A percentile compares a stretch with the other conserved stretches of the same genome.
Evolutionary conservation across 805 yeast species (phyloP).

Genomic region (Candida xyloterini): DNA sequence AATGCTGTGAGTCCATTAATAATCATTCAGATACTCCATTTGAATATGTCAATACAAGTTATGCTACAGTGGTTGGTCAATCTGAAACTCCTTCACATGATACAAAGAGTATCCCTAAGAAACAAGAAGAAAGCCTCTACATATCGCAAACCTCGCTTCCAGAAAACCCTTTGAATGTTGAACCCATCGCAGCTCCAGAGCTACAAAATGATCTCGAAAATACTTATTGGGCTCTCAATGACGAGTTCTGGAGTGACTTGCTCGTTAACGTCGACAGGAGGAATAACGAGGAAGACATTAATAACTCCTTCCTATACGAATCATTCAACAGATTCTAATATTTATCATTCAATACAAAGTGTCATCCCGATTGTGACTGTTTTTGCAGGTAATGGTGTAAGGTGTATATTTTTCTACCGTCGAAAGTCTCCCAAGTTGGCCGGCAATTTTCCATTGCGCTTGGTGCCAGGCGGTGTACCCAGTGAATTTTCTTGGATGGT

Average conservation of each 20-base stretch:
- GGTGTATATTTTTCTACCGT: conserved; percentile 2
- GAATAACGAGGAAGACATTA: conserved; percentile 16
- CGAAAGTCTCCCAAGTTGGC: not conserved
- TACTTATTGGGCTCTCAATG: conserved; percentile 56
- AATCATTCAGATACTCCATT: not conserved
- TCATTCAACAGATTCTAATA: conserved; percentile 10
- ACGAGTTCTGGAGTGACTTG: conserved; percentile 70
- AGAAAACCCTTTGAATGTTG: too few species aligned
- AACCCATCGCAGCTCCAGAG: too few species aligned
- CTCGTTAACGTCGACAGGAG: conserved; percentile 29
- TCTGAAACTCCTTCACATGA: not conserved
- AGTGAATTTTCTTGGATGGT: conserved; percentile 1
- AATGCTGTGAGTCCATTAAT: too few species aligned
- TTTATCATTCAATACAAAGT: not conserved
- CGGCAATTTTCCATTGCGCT: not conserved
- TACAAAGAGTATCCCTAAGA: too few species aligned
- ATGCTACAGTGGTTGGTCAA: not conserved
- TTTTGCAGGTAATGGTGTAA: conserved; percentile 12
- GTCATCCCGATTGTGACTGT: conserved; percentile 20
- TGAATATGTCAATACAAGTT: not conserved
- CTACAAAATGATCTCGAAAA: conserved; percentile 34
- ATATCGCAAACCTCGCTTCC: conserved; percentile 1
- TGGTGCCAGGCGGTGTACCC: conserved; percentile 5
- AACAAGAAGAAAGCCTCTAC: too few species aligned
- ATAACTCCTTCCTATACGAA: conserved; percentile 14